These are phyloP conservation scores for Knoxia roxburghii DNA, from an alignment of 257 asterid genomes.

Conservation along the genomic window DNA sequence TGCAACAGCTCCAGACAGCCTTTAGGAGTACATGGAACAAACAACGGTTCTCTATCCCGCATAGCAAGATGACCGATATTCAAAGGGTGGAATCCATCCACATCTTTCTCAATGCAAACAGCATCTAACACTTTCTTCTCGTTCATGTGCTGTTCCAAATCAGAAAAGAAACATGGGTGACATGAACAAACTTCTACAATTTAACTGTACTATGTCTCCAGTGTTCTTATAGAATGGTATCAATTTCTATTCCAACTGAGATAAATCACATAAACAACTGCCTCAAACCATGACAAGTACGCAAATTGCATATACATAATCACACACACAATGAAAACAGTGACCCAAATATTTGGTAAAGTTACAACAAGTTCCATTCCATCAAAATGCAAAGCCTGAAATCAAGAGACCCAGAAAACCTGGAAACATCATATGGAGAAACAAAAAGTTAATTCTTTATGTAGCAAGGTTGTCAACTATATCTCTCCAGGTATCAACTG, in stretches of 20 bases:
- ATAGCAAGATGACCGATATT: conserved; percentile 88
- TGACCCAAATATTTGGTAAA: neutral
- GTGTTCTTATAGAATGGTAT: neutral
- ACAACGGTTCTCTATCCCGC: conserved; percentile 87
- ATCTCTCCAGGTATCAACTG: neutral
- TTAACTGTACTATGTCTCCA: neutral
- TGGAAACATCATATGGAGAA: neutral
- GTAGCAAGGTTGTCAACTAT: neutral
- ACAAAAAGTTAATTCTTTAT: neutral
- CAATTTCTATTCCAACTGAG: neutral
- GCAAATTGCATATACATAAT: neutral
- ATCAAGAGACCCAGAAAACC: neutral
- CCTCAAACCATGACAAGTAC: neutral
- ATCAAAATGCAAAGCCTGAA: neutral
- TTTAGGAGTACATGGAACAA: conserved; percentile 93
- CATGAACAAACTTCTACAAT: neutral
- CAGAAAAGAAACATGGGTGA: neutral
- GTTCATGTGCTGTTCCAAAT: conserved; percentile 64
- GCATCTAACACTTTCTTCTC: conserved; percentile 77
- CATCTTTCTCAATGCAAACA: conserved; percentile 85
- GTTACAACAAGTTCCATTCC: neutral
- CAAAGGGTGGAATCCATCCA: conserved; percentile 93
- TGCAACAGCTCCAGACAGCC: conserved; percentile 90
- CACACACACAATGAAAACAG: neutral
- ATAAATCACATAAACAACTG: neutral